These are phyloP conservation scores for Yamadazyma buinensis DNA, from an alignment of 1,139 yeast genomes.

Conservation along the genomic window DNA sequence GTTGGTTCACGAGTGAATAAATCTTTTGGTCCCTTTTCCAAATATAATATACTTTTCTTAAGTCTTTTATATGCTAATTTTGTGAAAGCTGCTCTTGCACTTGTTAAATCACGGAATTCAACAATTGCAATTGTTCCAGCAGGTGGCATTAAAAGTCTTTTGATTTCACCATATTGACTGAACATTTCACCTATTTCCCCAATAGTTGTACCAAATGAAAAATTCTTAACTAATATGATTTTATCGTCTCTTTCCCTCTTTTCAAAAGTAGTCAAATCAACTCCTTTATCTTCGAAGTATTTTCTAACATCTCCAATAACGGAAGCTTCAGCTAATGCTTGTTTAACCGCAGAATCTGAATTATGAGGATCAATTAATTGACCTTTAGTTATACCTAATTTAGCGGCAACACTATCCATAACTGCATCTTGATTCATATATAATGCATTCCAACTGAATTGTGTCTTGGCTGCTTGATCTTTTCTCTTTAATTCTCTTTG, in stretches of 20 bases:
- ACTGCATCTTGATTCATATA: conserved; percentile 92
- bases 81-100: conserved; percentile 87
- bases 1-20: conserved; percentile 63
- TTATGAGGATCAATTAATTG: conserved; percentile 85
- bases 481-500: conserved; percentile 82
- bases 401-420: conserved; percentile 80
- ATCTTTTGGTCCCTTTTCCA: conserved; percentile 91
- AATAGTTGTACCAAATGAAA: conserved; percentile 79
- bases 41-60: conserved; percentile 78
- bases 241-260: conserved; percentile 77
- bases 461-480: conserved; percentile 77
- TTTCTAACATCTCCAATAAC: conserved; percentile 88
- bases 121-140: conserved; percentile 95
- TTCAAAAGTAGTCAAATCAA: conserved; percentile 73
- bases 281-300: conserved; percentile 80
- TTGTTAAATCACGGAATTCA: conserved; percentile 80
- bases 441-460: conserved; percentile 93
- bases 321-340: conserved; percentile 96
- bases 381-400: conserved; percentile 77
- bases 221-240: conserved; percentile 79
- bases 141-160: conserved; percentile 88
- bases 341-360: conserved; percentile 90
- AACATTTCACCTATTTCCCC: conserved; percentile 83
- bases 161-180: conserved; percentile 72
- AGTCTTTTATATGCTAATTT: conserved; percentile 84